Conservation (phyloP, 1,284 basidiomycete genomes). For the Cryptococcus sp. region DNA sequence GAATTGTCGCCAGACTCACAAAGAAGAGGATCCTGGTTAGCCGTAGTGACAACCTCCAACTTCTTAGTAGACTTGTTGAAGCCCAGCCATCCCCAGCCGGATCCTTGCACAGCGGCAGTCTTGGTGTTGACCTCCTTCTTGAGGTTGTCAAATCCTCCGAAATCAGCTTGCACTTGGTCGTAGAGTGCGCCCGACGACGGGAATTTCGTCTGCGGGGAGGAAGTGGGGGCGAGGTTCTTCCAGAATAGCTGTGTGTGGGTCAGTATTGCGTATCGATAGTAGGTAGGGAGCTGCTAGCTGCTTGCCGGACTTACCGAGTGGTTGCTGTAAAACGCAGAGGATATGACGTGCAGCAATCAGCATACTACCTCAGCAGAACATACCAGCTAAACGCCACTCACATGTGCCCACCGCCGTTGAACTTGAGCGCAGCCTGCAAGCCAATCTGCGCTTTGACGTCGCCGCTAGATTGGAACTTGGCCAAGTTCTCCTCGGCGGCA, state of each 20-base stretch:
- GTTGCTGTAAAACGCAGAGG: constrained; percentile 30
- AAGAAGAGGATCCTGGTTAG: constrained; percentile 95
- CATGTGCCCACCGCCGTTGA: constrained; percentile 80
- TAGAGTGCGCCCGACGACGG: constrained; percentile 70
- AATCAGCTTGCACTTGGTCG: constrained; percentile 76
- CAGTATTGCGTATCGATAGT: neutral
- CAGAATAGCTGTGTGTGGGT: constrained; percentile 83
- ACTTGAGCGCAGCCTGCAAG: constrained; percentile 82
- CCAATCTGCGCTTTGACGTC: constrained; percentile 77
- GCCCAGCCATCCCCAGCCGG: constrained; percentile 98
- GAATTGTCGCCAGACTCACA: constrained; percentile 38
- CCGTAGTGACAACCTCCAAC: constrained; percentile 85
- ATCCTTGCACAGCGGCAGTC: constrained; percentile 94
- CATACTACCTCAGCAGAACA: neutral
- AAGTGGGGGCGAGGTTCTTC: constrained; percentile 84
- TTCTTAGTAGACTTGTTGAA: constrained; percentile 70
- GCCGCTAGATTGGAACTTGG: constrained; percentile 59
- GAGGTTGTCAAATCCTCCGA: constrained; percentile 75
- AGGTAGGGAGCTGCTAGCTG: neutral
- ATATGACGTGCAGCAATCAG: neutral
- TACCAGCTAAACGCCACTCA: constrained; percentile 21
- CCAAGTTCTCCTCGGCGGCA: constrained; percentile 82
- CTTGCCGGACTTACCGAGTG: constrained; percentile 41
- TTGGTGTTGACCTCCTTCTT: constrained; percentile 79
- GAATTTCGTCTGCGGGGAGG: constrained; percentile 64